Conservation (phyloP, 768 basidiomycete species). For the Trametes maxima region DNA sequence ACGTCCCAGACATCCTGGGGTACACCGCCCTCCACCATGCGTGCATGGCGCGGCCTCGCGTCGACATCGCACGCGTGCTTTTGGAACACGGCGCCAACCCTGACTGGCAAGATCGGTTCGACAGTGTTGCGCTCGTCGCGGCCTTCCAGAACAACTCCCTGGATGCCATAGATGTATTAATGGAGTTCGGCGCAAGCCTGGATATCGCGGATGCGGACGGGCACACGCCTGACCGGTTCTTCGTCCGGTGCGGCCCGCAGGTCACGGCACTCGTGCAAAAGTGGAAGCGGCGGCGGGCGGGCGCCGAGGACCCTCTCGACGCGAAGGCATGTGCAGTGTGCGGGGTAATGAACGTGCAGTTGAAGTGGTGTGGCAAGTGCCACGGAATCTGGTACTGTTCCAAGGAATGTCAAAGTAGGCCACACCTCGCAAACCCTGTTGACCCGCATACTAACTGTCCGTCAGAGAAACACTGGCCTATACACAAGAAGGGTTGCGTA, state of each 20-base stretch:
- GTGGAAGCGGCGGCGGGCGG: conserved; percentile 51
- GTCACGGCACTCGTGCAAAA: conserved; percentile 47
- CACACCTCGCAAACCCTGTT: neutral
- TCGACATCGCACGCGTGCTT: conserved; percentile 42
- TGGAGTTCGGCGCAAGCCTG: conserved; percentile 53
- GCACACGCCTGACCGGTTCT: conserved; percentile 35
- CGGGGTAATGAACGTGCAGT: conserved; percentile 29
- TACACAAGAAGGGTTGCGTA: conserved; percentile 49
- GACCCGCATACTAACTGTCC: neutral
- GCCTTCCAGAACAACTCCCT: conserved; percentile 14
- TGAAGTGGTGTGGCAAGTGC: conserved; percentile 50
- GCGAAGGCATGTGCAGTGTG: conserved; percentile 50
- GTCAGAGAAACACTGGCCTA: conserved; percentile 49
- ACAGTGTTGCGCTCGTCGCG: conserved; percentile 42
- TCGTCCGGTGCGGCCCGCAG: conserved; percentile 42
- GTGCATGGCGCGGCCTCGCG: conserved; percentile 34
- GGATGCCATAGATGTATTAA: conserved; percentile 43
- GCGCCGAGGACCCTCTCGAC: conserved; percentile 43
- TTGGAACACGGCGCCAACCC: conserved; percentile 50
- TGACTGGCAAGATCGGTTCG: conserved; percentile 51
- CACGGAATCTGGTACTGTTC: conserved; percentile 56
- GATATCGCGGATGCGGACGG: conserved; percentile 46
- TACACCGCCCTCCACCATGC: conserved; percentile 54
- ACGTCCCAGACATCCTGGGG: conserved; percentile 49
- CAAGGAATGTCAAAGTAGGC: conserved; percentile 53